phyloP scores from a whole-genome alignment of 192 early-diverging fungal species.

The Coemansia sp. region DNA sequence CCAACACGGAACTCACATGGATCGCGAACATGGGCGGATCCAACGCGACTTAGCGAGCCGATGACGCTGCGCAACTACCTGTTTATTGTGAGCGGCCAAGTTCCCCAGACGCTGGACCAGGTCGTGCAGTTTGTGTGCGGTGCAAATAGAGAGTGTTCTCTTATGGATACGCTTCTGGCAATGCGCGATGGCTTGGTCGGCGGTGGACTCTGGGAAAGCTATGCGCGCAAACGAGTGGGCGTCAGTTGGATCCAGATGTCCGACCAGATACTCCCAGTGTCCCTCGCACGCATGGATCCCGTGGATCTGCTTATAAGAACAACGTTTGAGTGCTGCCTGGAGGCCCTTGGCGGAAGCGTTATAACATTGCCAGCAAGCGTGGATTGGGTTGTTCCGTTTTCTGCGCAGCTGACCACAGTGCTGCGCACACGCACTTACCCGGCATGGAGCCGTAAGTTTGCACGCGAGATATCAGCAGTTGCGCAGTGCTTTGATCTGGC shows the following conservation, averaged over 20 bases:
- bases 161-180: conserved; percentile 30
- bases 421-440: conserved; percentile 41
- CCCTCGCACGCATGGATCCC: conserved; percentile 11
- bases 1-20: conserved; percentile 18
- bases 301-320: conserved; percentile 32
- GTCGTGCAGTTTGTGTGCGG: conserved; percentile 33
- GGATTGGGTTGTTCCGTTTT: conserved; percentile 18
- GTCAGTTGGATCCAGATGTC: conserved; percentile 40
- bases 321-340: conserved; percentile 37
- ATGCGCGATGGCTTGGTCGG: conserved; percentile 47
- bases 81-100: conserved; percentile 20
- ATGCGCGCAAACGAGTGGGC: conserved; percentile 47
- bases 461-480: conserved; percentile 47
- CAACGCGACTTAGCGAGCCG: conserved; percentile 45
- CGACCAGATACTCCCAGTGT: neutral
- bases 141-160: conserved; percentile 1
- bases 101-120: conserved; percentile 24
- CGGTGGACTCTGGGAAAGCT: conserved; percentile 53
- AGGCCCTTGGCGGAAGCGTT: conserved; percentile 45
- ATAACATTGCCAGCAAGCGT: conserved; percentile 13
- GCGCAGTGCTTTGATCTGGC: conserved; percentile 18
- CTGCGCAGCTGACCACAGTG: conserved; percentile 8
- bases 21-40: conserved; percentile 36
- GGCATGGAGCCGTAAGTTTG: conserved; percentile 53
- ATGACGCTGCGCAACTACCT: conserved; percentile 47